Conservation (phyloP, 805 yeast species). For the Maudiozyma barnettii region DNA sequence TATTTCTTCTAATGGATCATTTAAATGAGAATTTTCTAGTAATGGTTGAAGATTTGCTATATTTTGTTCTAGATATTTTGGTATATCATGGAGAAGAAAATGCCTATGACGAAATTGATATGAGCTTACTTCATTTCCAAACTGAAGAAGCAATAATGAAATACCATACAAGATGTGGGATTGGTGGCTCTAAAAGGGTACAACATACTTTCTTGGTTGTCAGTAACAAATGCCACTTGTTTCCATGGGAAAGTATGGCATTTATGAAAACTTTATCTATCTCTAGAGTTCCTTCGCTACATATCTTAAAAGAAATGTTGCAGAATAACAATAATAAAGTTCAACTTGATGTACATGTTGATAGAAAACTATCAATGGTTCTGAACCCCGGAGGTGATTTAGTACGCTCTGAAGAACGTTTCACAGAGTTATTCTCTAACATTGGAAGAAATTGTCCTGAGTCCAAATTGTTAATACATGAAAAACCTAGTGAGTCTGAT, state of each 20-base stretch:
- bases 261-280: slow-evolving; percentile 46
- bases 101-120: slow-evolving; percentile 56
- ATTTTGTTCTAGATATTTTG: slow-evolving; percentile 50
- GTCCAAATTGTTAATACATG: slow-evolving; percentile 49
- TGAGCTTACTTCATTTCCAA: slow-evolving; percentile 44
- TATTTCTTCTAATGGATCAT: slow-evolving; percentile 41
- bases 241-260: slow-evolving; percentile 88
- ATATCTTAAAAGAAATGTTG: slow-evolving; percentile 33
- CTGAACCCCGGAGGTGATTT: slow-evolving; percentile 82
- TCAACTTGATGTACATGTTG: slow-evolving; percentile 16
- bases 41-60: slow-evolving; percentile 52
- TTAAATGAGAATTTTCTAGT: slow-evolving; percentile 21
- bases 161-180: slow-evolving; percentile 7
- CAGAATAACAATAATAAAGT: slow-evolving; percentile 5
- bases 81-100: slow-evolving; percentile 54
- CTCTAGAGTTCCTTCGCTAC: slow-evolving; percentile 66
- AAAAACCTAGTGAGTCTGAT: slow-evolving; percentile 47
- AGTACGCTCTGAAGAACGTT: slow-evolving; percentile 49
- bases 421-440: slow-evolving; percentile 36
- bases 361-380: slow-evolving; percentile 44
- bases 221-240: slow-evolving; percentile 49
- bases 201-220: slow-evolving; percentile 63
- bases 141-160: slow-evolving; percentile 38
- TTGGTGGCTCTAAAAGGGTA: slow-evolving; percentile 3
- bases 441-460: slow-evolving; percentile 20